Evolutionary conservation across 2,329 filamentous ascomycete species (phyloP), one percentile per base, ranked within the genome.

Genomic region (Ascochyta clinopodiicola): DNA sequence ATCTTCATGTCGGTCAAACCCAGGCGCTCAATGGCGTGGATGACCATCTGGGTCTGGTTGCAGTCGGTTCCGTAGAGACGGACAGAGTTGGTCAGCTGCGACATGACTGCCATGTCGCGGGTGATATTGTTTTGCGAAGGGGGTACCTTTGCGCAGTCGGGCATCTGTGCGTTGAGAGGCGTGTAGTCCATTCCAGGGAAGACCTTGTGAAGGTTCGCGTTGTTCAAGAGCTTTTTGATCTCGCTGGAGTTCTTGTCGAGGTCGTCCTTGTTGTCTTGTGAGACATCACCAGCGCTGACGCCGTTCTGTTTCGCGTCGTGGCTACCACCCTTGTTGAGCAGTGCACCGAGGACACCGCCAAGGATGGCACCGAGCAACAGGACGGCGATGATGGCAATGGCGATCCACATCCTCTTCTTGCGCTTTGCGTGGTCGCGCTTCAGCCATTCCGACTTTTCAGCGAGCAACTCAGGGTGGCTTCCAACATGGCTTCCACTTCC

Each of bases 101-200:
- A 92, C 46, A 98, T 86, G 9, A 97, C 88, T 1, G 95, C 94
- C 55, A 97, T 80, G 72, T 98, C 94, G 48, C 91, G 87, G 0
- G 95, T 98, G 62, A 98, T 83, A 72, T 98, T 97, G 79, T 98
- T 96, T 73, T 97, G 94, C 31, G 88, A 93, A 0, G 94, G 90
- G 0, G 91, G 90, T 64, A 88, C 84, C 50, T 83, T 79, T 29
- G 93, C 61, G 75, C 94, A 98, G 35, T 88, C 88, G 2, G 94
- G 94, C 67, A 94, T 97, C 75, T 97, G 93, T 0, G 91, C 87
- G 71, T 96, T 92, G 74, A 95, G 84, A 0, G 94, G 92, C 0
- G 94, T 98, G 74, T 98, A 98, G 77, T 97, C 94, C 78, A 98
- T 91, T 24, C 92, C 94, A 0, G 92, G 91, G 74, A 98, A 98